A percentile compares a stretch with the other conserved stretches of the same genome.
phyloP scores from a whole-genome alignment of 164 flowering plant genomes.

The Annona squamosa region DNA sequence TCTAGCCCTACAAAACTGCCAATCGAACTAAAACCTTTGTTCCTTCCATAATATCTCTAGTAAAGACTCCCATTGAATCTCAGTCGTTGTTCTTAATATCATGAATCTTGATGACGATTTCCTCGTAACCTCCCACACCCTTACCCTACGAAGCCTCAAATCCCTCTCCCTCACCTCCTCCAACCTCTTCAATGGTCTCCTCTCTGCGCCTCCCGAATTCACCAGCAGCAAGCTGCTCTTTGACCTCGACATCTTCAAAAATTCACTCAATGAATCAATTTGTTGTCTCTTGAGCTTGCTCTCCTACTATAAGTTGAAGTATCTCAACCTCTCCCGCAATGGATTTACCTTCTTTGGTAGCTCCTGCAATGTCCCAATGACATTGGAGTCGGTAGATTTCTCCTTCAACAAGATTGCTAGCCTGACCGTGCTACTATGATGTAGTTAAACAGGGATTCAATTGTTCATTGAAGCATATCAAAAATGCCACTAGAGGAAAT shows the following conservation, averaged over 20 bases:
- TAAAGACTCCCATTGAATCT: conserved; percentile 28
- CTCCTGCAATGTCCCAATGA: conserved; percentile 23
- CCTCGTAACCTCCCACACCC: conserved; percentile 32
- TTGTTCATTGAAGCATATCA: too few relatives aligned
- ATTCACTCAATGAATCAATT: conserved; percentile 48
- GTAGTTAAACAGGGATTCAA: too few relatives aligned
- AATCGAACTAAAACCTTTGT: conserved; percentile 1
- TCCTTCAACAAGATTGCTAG: conserved; percentile 4
- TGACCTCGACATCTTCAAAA: conserved; percentile 59
- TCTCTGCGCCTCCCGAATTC: conserved; percentile 20
- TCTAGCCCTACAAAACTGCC: conserved; percentile 1
- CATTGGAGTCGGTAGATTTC: conserved; percentile 4
- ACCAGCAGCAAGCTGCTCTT: conserved; percentile 31
- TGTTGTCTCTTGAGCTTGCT: conserved; percentile 35
- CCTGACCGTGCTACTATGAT: conserved; percentile 26
- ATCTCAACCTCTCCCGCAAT: conserved; percentile 59
- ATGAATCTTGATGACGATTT: conserved; percentile 31
- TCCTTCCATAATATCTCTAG: conserved; percentile 1
- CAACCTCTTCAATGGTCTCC: conserved; percentile 45
- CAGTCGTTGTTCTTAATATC: conserved; percentile 45
- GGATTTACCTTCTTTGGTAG: conserved; percentile 23
- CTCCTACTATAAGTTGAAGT: too few relatives aligned
- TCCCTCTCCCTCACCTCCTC: conserved; percentile 26
- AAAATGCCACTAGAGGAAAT: too few relatives aligned
- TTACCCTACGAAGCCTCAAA: conserved; percentile 38